Conservation (phyloP, 1,139 yeast genomes). For the Blastobotrys apis region DNA sequence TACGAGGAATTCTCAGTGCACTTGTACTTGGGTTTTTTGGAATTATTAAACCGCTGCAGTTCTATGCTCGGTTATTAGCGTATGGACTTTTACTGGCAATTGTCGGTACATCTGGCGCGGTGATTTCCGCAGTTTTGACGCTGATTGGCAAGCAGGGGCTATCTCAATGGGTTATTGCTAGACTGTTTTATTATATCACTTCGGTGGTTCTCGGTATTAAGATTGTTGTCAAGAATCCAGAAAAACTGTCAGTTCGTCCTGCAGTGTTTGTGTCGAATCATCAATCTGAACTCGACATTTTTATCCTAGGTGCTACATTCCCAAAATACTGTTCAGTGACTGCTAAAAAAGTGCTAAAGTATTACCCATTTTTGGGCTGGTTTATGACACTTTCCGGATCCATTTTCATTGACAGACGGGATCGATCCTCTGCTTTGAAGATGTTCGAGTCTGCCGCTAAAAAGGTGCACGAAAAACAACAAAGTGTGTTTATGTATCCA, state of each 20-base stretch:
- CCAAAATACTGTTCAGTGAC: slow-evolving; percentile 91
- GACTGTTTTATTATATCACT: slow-evolving; percentile 64
- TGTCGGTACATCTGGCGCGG: slow-evolving; percentile 42
- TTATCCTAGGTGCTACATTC: slow-evolving; percentile 74
- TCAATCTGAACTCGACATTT: slow-evolving; percentile 79
- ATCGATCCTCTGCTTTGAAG: slow-evolving; percentile 66
- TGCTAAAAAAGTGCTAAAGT: slow-evolving; percentile 78
- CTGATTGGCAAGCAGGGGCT: slow-evolving; percentile 70
- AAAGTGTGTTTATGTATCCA: slow-evolving; percentile 79
- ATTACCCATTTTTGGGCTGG: slow-evolving; percentile 95
- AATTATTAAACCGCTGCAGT: slow-evolving; percentile 35
- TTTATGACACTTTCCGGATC: slow-evolving; percentile 90
- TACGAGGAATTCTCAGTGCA: slow-evolving; percentile 25
- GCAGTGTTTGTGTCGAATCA: slow-evolving; percentile 87
- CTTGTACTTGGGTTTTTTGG: slow-evolving; percentile 35
- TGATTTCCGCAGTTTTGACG: slow-evolving; percentile 65
- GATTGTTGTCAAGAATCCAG: slow-evolving; percentile 61
- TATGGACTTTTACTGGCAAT: slow-evolving; percentile 31
- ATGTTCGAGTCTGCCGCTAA: slow-evolving; percentile 68
- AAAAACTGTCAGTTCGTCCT: slow-evolving; percentile 51
- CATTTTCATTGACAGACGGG: slow-evolving; percentile 82
- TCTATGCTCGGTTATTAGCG: slow-evolving; percentile 35
- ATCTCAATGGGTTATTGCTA: slow-evolving; percentile 87
- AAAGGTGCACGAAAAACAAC: slow-evolving; percentile 55
- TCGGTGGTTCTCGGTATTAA: slow-evolving; percentile 62